A percentile compares a stretch with the other conserved stretches of the same genome.
Conservation (phyloP, 1,284 basidiomycete genomes). For the Peniophora sp. region DNA sequence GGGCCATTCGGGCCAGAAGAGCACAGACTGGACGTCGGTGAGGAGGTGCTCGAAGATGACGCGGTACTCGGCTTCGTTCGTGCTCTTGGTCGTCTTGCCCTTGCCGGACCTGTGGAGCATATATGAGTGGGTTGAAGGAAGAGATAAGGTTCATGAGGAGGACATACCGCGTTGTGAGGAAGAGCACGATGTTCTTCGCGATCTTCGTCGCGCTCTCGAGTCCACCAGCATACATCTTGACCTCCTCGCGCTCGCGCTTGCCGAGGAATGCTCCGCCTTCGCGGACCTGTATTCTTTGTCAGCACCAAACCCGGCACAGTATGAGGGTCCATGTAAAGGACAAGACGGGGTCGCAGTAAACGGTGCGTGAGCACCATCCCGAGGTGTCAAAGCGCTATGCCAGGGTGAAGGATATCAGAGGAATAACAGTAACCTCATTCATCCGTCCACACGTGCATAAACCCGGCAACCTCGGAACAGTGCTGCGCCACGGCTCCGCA, state of each 20-base stretch:
- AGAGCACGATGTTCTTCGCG: constrained; percentile 77
- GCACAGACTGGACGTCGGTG: constrained; percentile 79
- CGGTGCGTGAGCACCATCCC: no score
- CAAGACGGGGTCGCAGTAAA: no score
- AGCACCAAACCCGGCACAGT: no score
- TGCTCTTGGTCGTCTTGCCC: constrained; percentile 78
- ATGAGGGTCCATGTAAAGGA: no score
- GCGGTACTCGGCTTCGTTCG: constrained; percentile 87
- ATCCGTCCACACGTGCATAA: no score
- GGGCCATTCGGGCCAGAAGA: constrained; percentile 97
- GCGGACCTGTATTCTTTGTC: neutral
- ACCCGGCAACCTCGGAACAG: no score
- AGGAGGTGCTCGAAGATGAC: constrained; percentile 87
- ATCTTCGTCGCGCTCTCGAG: constrained; percentile 78
- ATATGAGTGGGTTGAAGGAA: neutral
- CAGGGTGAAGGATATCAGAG: no score
- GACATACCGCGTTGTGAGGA: constrained; percentile 70
- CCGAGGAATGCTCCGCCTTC: neutral
- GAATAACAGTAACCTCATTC: no score
- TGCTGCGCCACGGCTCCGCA: no score
- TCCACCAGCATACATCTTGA: constrained; percentile 55
- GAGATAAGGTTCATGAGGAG: neutral
- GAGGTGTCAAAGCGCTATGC: no score
- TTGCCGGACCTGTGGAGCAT: constrained; percentile 57
- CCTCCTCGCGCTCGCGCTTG: constrained; percentile 39